Evolutionary conservation across 768 basidiomycete genomes (phyloP), one percentile per base, ranked within the genome.

Genomic region (Phylloporus sp.): DNA sequence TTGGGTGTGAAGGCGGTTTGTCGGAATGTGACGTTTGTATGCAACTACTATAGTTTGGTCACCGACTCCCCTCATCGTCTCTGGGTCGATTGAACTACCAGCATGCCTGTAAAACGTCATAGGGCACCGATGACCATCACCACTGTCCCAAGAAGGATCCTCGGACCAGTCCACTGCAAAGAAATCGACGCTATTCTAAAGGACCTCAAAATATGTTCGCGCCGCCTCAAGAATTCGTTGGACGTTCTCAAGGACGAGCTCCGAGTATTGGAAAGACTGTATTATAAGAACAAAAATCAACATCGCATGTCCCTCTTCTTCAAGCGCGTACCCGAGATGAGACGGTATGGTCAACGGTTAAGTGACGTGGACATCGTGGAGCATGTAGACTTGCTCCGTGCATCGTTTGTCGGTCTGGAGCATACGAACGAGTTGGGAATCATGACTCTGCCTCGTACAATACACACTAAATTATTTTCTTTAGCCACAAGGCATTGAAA

Each of bases 231-330:
- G 42, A 62, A 72, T 35, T 69, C 72, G 11, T 58, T 80, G n/a
- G 57, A 50, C 43, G 41, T 40, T 23, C 56, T 63, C 54, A 52
- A 45, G 13, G 57, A 64, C 45, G 63, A 65, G 59, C 64, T 80
- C 6, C 77, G 77, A 46, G 66, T 87, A 18, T 72, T 91, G 31
- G 80, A 84, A 58, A 75, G 85, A 53, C 63, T 91, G 2, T 84
- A 84, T 64, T 91, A 91, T 70, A 88, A 88, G 59, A 82, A 81
- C 56, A 88, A 86, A 62, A 91, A 90, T 57, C 89, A 92, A 75
- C 68, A 68, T 41, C 62, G 66, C 38, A 50, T 39, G 44, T 57
- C 67, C 26, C 54, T 89, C 11, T 89, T 88, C 65, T 91, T 87
- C 85, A 60, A 58, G 40, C 80, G 80, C 27, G 71, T 85, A 15